These are phyloP conservation scores for Cucurbita ficifolia DNA, from an alignment of 306 rosid species.

Conservation along the genomic window DNA sequence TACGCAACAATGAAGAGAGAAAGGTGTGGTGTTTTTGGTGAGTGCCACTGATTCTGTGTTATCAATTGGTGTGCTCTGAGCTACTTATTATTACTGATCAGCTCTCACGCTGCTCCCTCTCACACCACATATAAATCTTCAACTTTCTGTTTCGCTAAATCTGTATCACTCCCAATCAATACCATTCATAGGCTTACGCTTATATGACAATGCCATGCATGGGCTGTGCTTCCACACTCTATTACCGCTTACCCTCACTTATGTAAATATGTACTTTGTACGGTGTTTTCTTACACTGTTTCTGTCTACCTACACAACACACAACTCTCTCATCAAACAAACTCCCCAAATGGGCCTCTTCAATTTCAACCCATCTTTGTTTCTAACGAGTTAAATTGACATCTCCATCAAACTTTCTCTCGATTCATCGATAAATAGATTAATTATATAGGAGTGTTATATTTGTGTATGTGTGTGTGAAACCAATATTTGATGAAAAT, in stretches of 20 bases:
- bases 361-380: no score
- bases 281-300: neutral
- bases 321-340: neutral
- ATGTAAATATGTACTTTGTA: neutral
- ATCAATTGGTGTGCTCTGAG: neutral
- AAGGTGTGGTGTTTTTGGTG: neutral
- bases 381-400: no score
- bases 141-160: neutral
- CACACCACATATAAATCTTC: neutral
- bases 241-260: neutral
- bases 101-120: neutral
- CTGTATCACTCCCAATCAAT: neutral
- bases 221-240: neutral
- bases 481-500: slow-evolving; percentile 49
- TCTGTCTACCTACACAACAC: neutral
- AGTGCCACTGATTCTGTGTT: neutral
- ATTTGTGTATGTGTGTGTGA: neutral
- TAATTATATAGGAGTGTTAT: no score
- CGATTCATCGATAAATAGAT: no score
- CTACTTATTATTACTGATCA: neutral
- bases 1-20: neutral
- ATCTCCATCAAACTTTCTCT: no score
- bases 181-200: neutral
- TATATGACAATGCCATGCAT: neutral
- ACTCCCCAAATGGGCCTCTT: no score